phyloP scores from a whole-genome alignment of 345 rosid species.

The Aethionema arabicum region DNA sequence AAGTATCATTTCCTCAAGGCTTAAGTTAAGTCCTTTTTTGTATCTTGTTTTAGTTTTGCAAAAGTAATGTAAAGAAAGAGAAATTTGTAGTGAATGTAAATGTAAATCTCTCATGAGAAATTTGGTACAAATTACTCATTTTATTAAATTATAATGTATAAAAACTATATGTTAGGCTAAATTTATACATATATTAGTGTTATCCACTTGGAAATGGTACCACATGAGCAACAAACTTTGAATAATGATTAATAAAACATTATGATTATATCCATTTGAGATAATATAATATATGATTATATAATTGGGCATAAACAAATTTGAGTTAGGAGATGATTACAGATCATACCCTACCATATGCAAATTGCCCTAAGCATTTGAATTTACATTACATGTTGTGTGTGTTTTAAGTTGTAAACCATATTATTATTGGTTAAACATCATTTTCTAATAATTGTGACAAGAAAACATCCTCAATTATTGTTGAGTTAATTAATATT shows the following conservation, averaged over 20 bases:
- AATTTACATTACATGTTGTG: slow-evolving; percentile 10
- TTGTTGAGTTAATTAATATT: slow-evolving; percentile 23
- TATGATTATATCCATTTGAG: slow-evolving; percentile 27
- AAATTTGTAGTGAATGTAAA: slow-evolving; percentile 34
- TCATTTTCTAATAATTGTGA: slow-evolving; percentile 24
- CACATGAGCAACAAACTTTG: slow-evolving; percentile 34
- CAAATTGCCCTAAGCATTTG: slow-evolving; percentile 17
- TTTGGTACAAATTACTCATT: slow-evolving; percentile 15
- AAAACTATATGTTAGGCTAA: background rate
- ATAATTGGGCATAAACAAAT: slow-evolving; percentile 11
- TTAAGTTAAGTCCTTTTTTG: slow-evolving; percentile 26
- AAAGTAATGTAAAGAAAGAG: slow-evolving; percentile 23
- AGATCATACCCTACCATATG: slow-evolving; percentile 36
- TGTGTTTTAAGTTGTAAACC: slow-evolving; percentile 33
- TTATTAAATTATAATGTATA: background rate
- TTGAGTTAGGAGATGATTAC: slow-evolving; percentile 32
- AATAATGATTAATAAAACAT: slow-evolving; percentile 27
- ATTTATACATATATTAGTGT: background rate
- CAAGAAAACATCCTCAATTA: slow-evolving; percentile 30
- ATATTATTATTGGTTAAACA: slow-evolving; percentile 24
- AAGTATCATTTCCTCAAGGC: slow-evolving; percentile 68
- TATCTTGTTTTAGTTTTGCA: slow-evolving; percentile 8
- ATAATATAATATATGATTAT: background rate
- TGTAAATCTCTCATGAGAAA: slow-evolving; percentile 22
- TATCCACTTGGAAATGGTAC: slow-evolving; percentile 25